phyloP scores from a whole-genome alignment of 495 filamentous ascomycete species.

The Evernia prunastri region DNA sequence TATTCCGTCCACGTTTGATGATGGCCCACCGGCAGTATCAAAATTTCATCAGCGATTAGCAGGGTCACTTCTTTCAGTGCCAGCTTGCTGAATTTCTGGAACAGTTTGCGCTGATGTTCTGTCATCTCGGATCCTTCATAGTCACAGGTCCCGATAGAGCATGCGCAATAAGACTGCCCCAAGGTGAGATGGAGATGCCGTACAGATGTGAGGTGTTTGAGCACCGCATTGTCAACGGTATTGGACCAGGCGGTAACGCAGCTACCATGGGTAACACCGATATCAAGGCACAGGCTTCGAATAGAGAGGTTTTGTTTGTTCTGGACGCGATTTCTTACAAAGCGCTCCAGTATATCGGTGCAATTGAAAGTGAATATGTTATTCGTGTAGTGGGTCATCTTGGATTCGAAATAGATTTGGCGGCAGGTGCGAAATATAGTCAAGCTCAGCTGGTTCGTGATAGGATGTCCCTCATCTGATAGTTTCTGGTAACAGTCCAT shows the following conservation, averaged over 20 bases:
- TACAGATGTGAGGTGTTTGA: not conserved
- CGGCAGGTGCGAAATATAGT: constrained; percentile 7
- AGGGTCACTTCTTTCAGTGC: not conserved
- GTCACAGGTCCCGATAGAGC: not conserved
- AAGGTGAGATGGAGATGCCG: not conserved
- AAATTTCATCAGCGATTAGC: not conserved
- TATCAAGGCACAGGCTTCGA: not conserved
- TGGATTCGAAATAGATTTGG: not conserved
- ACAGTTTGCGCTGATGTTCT: not conserved
- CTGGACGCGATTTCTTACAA: not conserved
- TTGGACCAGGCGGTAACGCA: not conserved
- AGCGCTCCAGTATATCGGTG: not conserved
- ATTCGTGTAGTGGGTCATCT: not conserved
- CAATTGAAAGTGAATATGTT: constrained; percentile 8
- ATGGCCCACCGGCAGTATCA: not conserved
- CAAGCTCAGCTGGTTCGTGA: not conserved
- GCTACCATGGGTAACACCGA: not conserved
- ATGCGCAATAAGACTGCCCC: not conserved
- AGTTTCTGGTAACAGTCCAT: not conserved
- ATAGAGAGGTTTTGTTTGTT: not conserved
- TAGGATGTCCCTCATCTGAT: not conserved
- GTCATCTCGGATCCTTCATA: not conserved
- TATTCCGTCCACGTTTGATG: too few species aligned
- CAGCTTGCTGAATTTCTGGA: not conserved
- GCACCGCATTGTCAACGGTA: not conserved